phyloP scores from a whole-genome alignment of 1,139 yeast species.

The Zygotorulaspora mrakii region DNA sequence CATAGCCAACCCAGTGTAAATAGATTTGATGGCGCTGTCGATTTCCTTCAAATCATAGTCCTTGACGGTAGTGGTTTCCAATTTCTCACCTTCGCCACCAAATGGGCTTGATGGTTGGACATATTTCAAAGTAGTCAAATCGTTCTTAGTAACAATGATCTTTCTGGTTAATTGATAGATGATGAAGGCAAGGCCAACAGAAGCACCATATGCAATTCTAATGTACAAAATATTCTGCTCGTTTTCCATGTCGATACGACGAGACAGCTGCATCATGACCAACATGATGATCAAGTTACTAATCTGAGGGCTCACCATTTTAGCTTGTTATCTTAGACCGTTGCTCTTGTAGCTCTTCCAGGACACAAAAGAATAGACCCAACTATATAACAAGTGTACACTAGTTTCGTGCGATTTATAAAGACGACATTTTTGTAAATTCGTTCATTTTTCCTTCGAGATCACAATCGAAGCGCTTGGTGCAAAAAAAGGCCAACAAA shows the following conservation, averaged over 20 bases:
- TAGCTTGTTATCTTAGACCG: not conserved
- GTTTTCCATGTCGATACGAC: slow-evolving; percentile 85
- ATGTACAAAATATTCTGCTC: slow-evolving; percentile 72
- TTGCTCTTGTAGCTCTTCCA: not conserved
- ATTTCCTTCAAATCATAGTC: slow-evolving; percentile 92
- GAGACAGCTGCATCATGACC: slow-evolving; percentile 94
- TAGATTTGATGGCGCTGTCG: slow-evolving; percentile 70
- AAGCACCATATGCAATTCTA: slow-evolving; percentile 65
- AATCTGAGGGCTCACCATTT: slow-evolving; percentile 74
- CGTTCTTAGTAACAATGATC: slow-evolving; percentile 71
- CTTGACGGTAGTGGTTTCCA: slow-evolving; percentile 83
- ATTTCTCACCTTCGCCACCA: slow-evolving; percentile 62
- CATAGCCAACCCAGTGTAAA: slow-evolving; percentile 91
- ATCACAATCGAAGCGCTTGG: slow-evolving; percentile 2
- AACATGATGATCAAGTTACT: slow-evolving; percentile 87
- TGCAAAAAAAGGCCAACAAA: slow-evolving; percentile 1
- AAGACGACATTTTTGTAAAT: not conserved
- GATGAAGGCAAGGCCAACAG: slow-evolving; percentile 62
- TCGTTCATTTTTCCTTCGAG: slow-evolving; percentile 4
- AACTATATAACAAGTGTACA: no score
- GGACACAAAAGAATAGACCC: not conserved
- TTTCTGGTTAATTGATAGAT: slow-evolving; percentile 63
- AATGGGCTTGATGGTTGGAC: slow-evolving; percentile 82
- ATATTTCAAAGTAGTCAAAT: slow-evolving; percentile 86
- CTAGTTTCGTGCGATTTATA: no score